Evolutionary conservation across 2,329 filamentous ascomycete genomes (phyloP), one percentile per base, ranked within the genome.

Genomic region (Colletotrichum sp.): DNA sequence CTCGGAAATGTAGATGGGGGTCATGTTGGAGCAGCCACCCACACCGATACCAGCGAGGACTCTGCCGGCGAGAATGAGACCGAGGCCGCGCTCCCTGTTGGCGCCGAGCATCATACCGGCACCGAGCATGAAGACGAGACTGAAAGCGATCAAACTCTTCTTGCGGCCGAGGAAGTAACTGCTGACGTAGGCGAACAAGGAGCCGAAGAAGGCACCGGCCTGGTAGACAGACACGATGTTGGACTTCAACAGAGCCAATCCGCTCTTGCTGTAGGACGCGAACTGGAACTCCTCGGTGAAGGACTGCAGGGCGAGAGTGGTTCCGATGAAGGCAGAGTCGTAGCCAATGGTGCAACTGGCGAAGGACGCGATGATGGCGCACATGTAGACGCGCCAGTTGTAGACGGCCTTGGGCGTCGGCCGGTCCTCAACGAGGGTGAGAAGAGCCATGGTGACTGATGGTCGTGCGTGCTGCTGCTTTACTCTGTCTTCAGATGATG

Each of bases 201-300:
- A 91, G 67, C 95, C 95, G 79, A 96, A 96, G 86, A 97, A 96
- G 75, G 94, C 94, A 75, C 95, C 95, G 12, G 95, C 95, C 84
- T 96, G 95, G 85, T 95, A 96, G 70, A 94, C 91, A 30, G 93
- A 95, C 68, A 96, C 94, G 77, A 96, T 95, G 83, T 96, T 96
- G 80, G 93, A 88, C 80, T 92, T 93, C 64, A 94, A 86, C 6
- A 94, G 84, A 34, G 92, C 89, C 30, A 92, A 85, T n/a, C 90
- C 81, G 5, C 80, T 71, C 0, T 82, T 70, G 6, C 82, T 84
- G 84, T 93, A 90, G 4, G 84, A 80, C 4, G 83, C 85, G 79
- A 96, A 93, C 16, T 86, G 80, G 82, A 96, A 96, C 81, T 96
- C 95, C 2, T 87, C 80, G 60, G 87, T 88, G 84, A 96, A 96